phyloP scores from a whole-genome alignment of 805 yeast genomes.

The Lachancea thermotolerans region DNA sequence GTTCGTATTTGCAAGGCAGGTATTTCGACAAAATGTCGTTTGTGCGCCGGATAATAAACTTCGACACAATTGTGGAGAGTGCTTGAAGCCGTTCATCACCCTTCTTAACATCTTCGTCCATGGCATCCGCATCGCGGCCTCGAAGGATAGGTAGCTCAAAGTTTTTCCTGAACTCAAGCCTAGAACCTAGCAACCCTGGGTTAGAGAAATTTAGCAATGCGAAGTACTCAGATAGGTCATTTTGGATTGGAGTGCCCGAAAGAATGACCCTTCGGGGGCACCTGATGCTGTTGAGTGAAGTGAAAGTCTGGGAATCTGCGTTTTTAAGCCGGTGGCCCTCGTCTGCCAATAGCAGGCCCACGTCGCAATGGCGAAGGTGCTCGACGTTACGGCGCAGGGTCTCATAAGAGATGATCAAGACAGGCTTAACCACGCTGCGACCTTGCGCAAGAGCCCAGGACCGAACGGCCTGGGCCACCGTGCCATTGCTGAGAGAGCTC shows the following conservation, averaged over 20 bases:
- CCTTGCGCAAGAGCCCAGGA: slow-evolving; percentile 89
- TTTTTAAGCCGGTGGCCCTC: slow-evolving; percentile 81
- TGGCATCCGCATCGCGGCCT: slow-evolving; percentile 86
- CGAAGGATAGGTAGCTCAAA: slow-evolving; percentile 73
- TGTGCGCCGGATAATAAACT: slow-evolving; percentile 88
- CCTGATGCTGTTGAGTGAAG: slow-evolving; percentile 73
- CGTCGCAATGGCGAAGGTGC: slow-evolving; percentile 63
- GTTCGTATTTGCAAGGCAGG: slow-evolving; percentile 92
- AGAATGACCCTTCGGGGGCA: slow-evolving; percentile 86
- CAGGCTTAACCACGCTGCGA: slow-evolving; percentile 85
- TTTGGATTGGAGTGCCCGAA: slow-evolving; percentile 96
- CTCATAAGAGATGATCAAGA: slow-evolving; percentile 88
- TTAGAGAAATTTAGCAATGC: slow-evolving; percentile 87
- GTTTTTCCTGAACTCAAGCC: slow-evolving; percentile 75
- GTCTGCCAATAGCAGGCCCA: slow-evolving; percentile 81
- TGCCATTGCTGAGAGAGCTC: slow-evolving; percentile 49
- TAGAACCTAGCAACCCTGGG: slow-evolving; percentile 85
- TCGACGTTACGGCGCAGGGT: slow-evolving; percentile 82
- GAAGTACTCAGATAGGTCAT: slow-evolving; percentile 89
- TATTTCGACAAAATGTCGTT: slow-evolving; percentile 92
- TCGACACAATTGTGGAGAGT: slow-evolving; percentile 69
- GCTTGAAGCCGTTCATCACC: slow-evolving; percentile 69
- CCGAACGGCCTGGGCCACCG: slow-evolving; percentile 58
- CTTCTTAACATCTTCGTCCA: slow-evolving; percentile 62
- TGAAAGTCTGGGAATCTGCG: slow-evolving; percentile 88